Conservation (phyloP, 1,139 yeast species). For the Lodderomyces margitis region DNA sequence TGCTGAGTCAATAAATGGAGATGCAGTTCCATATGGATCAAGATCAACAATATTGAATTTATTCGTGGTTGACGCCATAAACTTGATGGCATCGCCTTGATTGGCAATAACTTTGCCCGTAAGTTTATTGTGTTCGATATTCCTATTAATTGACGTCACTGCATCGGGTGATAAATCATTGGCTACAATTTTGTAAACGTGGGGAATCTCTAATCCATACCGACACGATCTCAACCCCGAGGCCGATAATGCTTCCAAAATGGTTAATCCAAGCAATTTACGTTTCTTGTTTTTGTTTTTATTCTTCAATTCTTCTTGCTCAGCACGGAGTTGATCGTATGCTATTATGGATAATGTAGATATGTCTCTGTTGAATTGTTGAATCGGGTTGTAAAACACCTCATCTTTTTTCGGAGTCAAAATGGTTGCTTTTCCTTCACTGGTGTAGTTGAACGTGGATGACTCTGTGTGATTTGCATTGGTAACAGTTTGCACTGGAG, state of each 20-base stretch:
- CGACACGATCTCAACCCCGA: slow-evolving; percentile 93
- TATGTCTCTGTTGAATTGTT: slow-evolving; percentile 91
- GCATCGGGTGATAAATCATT: slow-evolving; percentile 87
- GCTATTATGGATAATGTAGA: slow-evolving; percentile 84
- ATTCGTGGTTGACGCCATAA: slow-evolving; percentile 50
- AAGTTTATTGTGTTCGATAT: slow-evolving; percentile 65
- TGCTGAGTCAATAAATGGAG: slow-evolving; percentile 92
- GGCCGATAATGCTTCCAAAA: slow-evolving; percentile 90
- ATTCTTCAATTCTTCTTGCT: slow-evolving; percentile 22
- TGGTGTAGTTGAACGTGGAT: slow-evolving; percentile 39
- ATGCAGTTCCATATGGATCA: slow-evolving; percentile 97
- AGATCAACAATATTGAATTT: slow-evolving; percentile 83
- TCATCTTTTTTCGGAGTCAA: slow-evolving; percentile 74
- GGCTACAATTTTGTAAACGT: slow-evolving; percentile 70
- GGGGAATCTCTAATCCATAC: slow-evolving; percentile 86
- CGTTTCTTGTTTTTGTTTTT: slow-evolving; percentile 19
- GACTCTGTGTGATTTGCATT: not conserved
- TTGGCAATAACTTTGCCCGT: slow-evolving; percentile 55
- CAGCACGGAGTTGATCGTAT: slow-evolving; percentile 56
- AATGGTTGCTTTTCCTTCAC: slow-evolving; percentile 81
- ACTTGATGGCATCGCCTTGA: slow-evolving; percentile 83
- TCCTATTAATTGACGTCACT: slow-evolving; percentile 74
- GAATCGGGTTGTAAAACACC: slow-evolving; percentile 94
- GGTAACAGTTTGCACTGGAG: not conserved
- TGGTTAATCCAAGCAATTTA: slow-evolving; percentile 39